A percentile compares a stretch with the other conserved stretches of the same genome.
Conservation (phyloP, 2,329 filamentous ascomycete genomes). For the Fusarium annulatum region DNA sequence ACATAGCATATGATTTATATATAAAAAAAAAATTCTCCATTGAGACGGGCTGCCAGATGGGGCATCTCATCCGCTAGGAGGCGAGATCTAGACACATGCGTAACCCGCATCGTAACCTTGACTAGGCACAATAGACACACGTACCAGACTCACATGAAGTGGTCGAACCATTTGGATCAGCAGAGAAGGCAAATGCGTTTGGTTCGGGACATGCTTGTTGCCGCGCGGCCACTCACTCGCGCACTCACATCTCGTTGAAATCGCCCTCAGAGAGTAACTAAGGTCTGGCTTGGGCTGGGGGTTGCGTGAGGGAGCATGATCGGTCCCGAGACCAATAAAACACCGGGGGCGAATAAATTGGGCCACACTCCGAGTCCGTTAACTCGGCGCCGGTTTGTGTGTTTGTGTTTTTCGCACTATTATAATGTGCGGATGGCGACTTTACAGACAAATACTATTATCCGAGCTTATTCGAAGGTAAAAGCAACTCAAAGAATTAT, state of each 20-base stretch:
- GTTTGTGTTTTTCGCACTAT: neutral
- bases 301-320: constrained; percentile 9
- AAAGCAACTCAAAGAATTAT: constrained; percentile 2
- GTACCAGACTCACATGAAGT: constrained; percentile 30
- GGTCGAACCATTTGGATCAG: constrained; percentile 40
- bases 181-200: constrained; percentile 12
- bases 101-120: constrained; percentile 34
- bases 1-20: constrained; percentile 33
- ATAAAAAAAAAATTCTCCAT: constrained; percentile 18
- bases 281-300: constrained; percentile 6
- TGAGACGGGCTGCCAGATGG: constrained; percentile 20
- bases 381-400: constrained; percentile 13
- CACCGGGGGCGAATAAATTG: constrained; percentile 21
- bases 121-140: constrained; percentile 32
- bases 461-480: constrained; percentile 13
- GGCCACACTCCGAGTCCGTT: neutral
- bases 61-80: constrained; percentile 32
- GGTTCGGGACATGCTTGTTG: constrained; percentile 20
- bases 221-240: constrained; percentile 40
- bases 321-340: constrained; percentile 39
- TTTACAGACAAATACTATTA: constrained; percentile 1
- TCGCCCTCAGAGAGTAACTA: constrained; percentile 1
- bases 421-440: constrained; percentile 9
- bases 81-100: constrained; percentile 34
- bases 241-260: neutral